Conservation (phyloP, 768 basidiomycete species). For the Rhodotorula sphaerocarpa region DNA sequence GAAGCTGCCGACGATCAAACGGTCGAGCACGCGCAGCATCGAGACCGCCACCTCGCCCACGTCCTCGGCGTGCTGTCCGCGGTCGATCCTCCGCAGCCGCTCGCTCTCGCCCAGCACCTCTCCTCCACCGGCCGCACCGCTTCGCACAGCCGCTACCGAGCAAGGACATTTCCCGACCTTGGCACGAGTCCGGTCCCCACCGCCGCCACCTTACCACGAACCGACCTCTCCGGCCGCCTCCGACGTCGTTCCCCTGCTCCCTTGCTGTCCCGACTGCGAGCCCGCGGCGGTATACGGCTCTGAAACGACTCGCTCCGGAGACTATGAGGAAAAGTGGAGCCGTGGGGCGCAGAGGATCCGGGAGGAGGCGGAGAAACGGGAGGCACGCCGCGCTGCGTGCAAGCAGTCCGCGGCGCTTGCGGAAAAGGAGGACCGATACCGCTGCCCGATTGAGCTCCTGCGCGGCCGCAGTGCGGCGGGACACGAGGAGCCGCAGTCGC, state of each 20-base stretch:
- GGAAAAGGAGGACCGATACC: no score
- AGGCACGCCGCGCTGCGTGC: no score
- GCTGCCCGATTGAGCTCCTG: no score
- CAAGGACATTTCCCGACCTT: neutral
- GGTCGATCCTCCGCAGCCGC: neutral
- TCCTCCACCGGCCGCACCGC: neutral
- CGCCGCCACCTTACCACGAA: neutral
- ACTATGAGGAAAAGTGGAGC: slow-evolving; percentile 9
- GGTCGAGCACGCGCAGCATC: no score
- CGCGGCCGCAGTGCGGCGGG: no score
- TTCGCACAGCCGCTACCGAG: neutral
- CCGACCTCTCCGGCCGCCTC: neutral
- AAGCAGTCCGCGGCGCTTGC: no score
- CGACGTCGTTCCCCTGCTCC: neutral
- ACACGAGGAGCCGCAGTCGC: no score
- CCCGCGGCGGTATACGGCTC: neutral
- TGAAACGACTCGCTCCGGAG: neutral
- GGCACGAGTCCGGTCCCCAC: neutral
- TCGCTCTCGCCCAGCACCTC: neutral
- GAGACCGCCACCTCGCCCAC: no score
- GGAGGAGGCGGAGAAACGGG: neutral
- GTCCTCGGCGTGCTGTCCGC: no score
- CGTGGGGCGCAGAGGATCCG: slow-evolving; percentile 6
- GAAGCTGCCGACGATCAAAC: no score
- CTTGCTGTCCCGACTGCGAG: neutral